Base-by-base conservation (phyloP, 345 rosid species). In the Raphanus raphanistrum region DNA sequence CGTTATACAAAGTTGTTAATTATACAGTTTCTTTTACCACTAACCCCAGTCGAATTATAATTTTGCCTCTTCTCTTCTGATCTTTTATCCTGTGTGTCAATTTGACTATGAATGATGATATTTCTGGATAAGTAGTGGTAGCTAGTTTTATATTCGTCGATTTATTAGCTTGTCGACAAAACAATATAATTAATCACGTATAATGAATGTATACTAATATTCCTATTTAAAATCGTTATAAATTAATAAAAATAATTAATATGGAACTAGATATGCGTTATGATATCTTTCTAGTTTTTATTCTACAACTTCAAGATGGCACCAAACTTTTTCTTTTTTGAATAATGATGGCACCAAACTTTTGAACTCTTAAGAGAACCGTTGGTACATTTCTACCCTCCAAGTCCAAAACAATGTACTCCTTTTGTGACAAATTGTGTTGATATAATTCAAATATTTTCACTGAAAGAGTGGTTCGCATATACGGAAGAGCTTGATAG, bases 11-110 rank as follows among this genome's bases (percentile, higher is more conserved):
- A 52, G 2, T 16, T 15, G 58, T 52, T 70, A 63, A 54, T 31
- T 21, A 69, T 35, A 76, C 70, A 63, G 15, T 58, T 70, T 4
- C 63, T 21, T 43, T 74, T 55, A 70, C 65, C 65, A 70, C 71
- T 11, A 25, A 62, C 66, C 32, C 52, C 28, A 70, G 0, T 63
- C 36, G 50, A 17, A 54, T 28, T 64, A 63, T 55, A 54, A 10
- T 33, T 26, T 48, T 76, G 41, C 54, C 6, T 48, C 17, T 48
- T 48, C 31, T 45, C 9, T 43, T 31, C 43, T 55, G 41, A 35
- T 36, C 8, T 27, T 65, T 64, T 67, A 66, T 74, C 58, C 66
- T 1, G n/a, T 57, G 65, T 55, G 38, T 35, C 59, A 57, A 67
- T 6, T 32, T 3, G 54, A 36, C 2, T 64, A 36, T 38, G 28